Conservation (phyloP, 2,329 filamentous ascomycete species). For the Arthroderma sp. region DNA sequence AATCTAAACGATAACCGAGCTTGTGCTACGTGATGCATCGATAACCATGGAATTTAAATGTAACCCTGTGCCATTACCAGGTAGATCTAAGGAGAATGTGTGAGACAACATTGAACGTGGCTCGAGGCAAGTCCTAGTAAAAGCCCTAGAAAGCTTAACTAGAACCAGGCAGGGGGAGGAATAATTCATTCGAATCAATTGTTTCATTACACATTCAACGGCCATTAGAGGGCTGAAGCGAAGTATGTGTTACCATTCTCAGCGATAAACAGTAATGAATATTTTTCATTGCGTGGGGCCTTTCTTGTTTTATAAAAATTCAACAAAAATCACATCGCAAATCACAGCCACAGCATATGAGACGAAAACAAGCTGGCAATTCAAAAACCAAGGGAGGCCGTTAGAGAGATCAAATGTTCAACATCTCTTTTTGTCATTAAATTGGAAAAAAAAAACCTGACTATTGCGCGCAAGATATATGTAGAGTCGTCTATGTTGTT, state of each 20-base stretch:
- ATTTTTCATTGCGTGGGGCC: neutral
- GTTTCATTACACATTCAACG: neutral
- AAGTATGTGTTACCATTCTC: neutral
- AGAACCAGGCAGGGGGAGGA: no score
- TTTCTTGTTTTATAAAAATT: neutral
- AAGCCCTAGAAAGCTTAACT: no score
- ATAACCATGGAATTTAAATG: neutral
- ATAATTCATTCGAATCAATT: neutral
- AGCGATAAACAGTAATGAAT: neutral
- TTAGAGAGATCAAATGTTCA: neutral
- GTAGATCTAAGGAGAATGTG: neutral
- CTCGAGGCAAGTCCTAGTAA: no score
- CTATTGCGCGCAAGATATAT: neutral
- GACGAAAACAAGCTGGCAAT: neutral
- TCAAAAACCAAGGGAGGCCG: neutral
- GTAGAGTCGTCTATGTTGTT: neutral
- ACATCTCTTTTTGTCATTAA: neutral
- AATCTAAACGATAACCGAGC: neutral
- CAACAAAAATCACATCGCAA: neutral
- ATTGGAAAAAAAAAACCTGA: neutral
- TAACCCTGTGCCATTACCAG: neutral
- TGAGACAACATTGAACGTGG: neutral
- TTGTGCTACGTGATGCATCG: neutral
- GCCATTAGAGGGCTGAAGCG: neutral
- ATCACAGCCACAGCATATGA: neutral